Evolutionary conservation across 2,329 filamentous ascomycete species (phyloP), one percentile per base, ranked within the genome.

Genomic region (Ceratocystis ficicola): DNA sequence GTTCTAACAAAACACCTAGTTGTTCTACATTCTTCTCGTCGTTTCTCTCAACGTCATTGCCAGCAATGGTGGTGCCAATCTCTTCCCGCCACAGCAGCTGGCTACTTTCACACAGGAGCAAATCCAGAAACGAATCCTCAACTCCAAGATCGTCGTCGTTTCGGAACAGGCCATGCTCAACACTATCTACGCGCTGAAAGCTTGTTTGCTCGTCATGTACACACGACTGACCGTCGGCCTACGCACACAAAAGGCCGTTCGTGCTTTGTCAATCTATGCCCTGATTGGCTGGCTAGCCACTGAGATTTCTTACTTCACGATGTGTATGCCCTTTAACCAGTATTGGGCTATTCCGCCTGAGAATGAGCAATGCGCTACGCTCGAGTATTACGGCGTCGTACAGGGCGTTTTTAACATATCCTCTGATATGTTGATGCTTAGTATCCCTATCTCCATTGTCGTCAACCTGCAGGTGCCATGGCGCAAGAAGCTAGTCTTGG

Each of bases 81-180:
- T 66, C 12, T 66, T 64, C 32, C 67, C 67, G 8, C 44, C 44
- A 7, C 64, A 68, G 64, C 60, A 68, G 41, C 50, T 68, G n/a
- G 30, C 52, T 17, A 66, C 64, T 6, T 68, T 66, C 32, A 64
- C 64, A 20, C 20, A 10, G 12, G 60, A 62, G 44, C 64, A 68
- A n/a, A 76, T 79, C 60, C 70, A 69, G 2, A 73, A 76, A 41
- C 75, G 82, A 62, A 71, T 75, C 0, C 74, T 72, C 46, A 84
- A 84, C 10, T 85, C 82, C 59, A 86, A 86, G 76, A 80, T 83
- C 75, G 83, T 86, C 0, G 76, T 86, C 46, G 79, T 85, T 7
- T 80, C 82, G 2, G 84, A 87, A 69, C 77, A 86, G 73, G 79
- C 81, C 70, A 86, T 88, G 75, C 75, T 86, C 20, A 75, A 83